A percentile compares a stretch with the other conserved stretches of the same genome.
These are phyloP conservation scores for Ceratobasidium sp. DNA, from an alignment of 1,284 basidiomycete genomes.

Conservation along the genomic window DNA sequence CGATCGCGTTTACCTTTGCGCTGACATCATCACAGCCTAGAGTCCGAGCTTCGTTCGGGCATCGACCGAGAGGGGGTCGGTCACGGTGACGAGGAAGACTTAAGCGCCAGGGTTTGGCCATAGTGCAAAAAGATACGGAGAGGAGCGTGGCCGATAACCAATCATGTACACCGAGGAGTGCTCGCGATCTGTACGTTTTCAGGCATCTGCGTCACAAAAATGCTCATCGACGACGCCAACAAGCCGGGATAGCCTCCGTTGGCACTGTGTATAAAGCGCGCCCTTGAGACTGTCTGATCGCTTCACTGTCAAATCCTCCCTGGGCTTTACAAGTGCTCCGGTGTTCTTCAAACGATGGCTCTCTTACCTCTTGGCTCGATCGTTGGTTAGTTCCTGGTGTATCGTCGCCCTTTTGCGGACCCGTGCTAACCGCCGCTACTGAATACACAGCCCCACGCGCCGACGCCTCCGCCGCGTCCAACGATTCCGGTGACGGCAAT, in stretches of 20 bases:
- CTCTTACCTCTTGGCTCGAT: background rate
- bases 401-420: background rate
- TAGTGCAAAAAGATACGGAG: background rate
- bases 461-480: constrained; percentile 2
- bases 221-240: background rate
- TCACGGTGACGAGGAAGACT: background rate
- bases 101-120: background rate
- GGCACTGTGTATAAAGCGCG: background rate
- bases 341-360: background rate
- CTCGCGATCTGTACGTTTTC: constrained; percentile 10
- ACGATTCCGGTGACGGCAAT: background rate
- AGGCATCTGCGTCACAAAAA: constrained; percentile 7
- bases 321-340: background rate
- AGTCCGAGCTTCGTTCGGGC: background rate
- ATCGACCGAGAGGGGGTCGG: background rate
- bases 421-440: background rate
- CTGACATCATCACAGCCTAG: background rate
- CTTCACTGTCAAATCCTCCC: background rate
- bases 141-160: background rate
- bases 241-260: background rate
- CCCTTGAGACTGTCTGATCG: background rate
- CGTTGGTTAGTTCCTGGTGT: background rate
- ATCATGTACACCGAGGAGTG: background rate
- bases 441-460: constrained; percentile 11
- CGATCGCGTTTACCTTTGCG: background rate